Evolutionary conservation across 495 filamentous ascomycete genomes (phyloP), one percentile per base, ranked within the genome.

Genomic region (Aspergillus bertholletiae): DNA sequence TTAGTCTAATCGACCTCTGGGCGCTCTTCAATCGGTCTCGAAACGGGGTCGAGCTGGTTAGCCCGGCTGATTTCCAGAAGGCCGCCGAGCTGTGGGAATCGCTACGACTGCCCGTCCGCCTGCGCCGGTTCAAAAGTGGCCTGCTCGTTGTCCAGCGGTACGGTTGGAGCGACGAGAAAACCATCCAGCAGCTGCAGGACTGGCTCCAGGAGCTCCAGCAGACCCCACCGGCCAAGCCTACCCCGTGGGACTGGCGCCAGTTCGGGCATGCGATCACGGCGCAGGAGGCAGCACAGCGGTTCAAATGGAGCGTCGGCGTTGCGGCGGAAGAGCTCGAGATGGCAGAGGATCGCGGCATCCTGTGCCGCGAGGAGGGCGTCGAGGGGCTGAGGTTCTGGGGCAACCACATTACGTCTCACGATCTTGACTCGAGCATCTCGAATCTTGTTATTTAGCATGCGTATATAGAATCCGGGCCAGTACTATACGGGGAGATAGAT

Each of bases 301-400:
- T 99, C 73, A 90, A 92, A 21, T 99, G 94, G 94, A 97, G 94
- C 67, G 88, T 99, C 15, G 95, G 95, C n/a, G 94, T 99, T 20
- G 95, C 94, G 4, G 85, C 84, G 49, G 95, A 97, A 65, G 95
- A 97, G 69, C 72, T 99, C 27, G 92, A 96, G 70, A 97, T 97
- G 94, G 94, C 94, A 6, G 92, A 91, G 67, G 89, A 95, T 68
- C 84, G 80, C 58, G 94, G 95, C 0, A 82, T 84, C 12, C 68
- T 96, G 21, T 94, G 90, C 66, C 82, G 90, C 51, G 90, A 96
- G 62, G 89, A 90, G 57, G 82, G 90, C 6, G 83, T 93, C 27
- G 90, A 94, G 65, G 90, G 90, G 1, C 65, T 91, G 34, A 82
- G 82, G 56, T 96, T 89, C 60, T 96, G 90, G 90, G 80, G 80